Evolutionary conservation across 1,139 yeast genomes (phyloP).

Genomic region (Suhomyces taliae): DNA sequence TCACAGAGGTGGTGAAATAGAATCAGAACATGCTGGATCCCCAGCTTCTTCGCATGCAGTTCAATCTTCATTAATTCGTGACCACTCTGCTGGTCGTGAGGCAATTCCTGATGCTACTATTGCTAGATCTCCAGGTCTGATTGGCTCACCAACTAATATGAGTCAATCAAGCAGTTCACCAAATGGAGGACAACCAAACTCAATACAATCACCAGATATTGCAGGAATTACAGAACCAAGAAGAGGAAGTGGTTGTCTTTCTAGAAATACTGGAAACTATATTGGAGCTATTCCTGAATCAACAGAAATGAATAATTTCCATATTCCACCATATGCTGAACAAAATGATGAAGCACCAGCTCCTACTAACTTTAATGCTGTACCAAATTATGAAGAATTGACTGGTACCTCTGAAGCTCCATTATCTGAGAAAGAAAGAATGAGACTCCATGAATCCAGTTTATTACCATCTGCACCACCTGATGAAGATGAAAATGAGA

Average conservation of each 20-base stretch:
- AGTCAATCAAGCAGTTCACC: slow-evolving; percentile 5
- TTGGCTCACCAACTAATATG: slow-evolving; percentile 4
- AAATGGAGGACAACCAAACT: background rate
- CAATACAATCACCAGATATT: background rate
- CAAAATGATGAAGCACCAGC: slow-evolving; percentile 1
- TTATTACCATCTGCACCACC: slow-evolving; percentile 65
- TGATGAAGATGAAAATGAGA: slow-evolving; percentile 23
- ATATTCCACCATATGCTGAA: slow-evolving; percentile 18
- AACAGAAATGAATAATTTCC: slow-evolving; percentile 11
- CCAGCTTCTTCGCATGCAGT: background rate
- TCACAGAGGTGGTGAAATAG: slow-evolving; percentile 33
- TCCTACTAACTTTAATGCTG: slow-evolving; percentile 8
- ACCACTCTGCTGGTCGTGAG: background rate
- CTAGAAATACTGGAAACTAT: background rate
- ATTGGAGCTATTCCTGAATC: slow-evolving; percentile 15
- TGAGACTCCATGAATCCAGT: slow-evolving; percentile 54
- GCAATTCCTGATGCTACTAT: background rate
- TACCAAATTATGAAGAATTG: slow-evolving; percentile 31
- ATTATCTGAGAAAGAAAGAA: slow-evolving; percentile 54
- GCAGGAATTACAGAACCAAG: background rate
- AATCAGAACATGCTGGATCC: background rate
- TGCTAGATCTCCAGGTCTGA: slow-evolving; percentile 5
- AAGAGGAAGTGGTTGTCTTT: background rate
- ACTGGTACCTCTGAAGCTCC: slow-evolving; percentile 14
- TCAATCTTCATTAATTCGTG: background rate